phyloP scores from a whole-genome alignment of 305 asterid species.

The Caryopteris hybrid region DNA sequence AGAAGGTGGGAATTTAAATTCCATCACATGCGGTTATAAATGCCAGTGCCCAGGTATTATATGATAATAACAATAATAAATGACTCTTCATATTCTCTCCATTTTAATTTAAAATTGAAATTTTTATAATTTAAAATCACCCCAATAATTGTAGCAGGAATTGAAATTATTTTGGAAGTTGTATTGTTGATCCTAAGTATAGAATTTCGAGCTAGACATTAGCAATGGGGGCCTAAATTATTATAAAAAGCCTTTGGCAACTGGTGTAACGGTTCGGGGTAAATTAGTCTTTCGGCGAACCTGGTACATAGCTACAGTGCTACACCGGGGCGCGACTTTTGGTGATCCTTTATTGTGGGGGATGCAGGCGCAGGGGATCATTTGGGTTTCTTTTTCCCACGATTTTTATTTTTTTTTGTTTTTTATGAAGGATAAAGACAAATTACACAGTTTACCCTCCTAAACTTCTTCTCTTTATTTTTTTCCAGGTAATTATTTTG shows the following conservation, averaged over 20 bases:
- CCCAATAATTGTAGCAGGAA: too few species aligned
- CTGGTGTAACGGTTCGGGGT: background rate
- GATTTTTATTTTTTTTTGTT: background rate
- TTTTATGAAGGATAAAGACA: too few species aligned
- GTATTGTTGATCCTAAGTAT: too few species aligned
- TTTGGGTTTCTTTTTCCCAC: slow-evolving; percentile 1
- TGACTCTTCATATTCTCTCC: background rate
- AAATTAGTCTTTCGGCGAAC: slow-evolving; percentile 2
- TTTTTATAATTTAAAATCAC: background rate
- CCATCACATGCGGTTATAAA: background rate
- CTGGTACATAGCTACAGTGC: background rate
- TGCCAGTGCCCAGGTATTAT: too few species aligned
- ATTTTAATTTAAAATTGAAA: background rate
- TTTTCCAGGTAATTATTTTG: too few species aligned
- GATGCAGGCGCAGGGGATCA: slow-evolving; percentile 2
- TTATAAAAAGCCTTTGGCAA: too few species aligned
- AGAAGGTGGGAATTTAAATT: background rate
- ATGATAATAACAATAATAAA: background rate
- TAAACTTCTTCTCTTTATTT: background rate
- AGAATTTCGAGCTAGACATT: too few species aligned
- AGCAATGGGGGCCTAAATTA: too few species aligned
- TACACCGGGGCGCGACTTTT: slow-evolving; percentile 39
- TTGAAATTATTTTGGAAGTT: too few species aligned
- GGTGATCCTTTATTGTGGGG: slow-evolving; percentile 12
- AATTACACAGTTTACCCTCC: background rate